A percentile compares a stretch with the other conserved stretches of the same genome.
Evolutionary conservation across 2,329 filamentous ascomycete genomes (phyloP).

Genomic region (Aspergillus sp.): DNA sequence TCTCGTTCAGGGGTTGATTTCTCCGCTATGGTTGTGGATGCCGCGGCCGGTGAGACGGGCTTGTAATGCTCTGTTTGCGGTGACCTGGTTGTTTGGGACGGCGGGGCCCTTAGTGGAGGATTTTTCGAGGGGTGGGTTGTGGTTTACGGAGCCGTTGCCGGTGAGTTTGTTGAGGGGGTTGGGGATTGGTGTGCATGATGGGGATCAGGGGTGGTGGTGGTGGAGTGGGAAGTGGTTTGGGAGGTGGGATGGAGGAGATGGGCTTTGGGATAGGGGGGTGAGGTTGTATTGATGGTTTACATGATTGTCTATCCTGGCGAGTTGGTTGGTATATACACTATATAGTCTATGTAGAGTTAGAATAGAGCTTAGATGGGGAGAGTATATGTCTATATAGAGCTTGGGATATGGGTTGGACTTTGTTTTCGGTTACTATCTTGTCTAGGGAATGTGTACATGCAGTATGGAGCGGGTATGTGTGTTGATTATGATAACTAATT

Average conservation of each 20-base stretch:
- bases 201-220: constrained; percentile 67
- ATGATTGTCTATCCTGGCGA: not conserved
- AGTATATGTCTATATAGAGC: no score
- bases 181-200: constrained; percentile 64
- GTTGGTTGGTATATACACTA: no score
- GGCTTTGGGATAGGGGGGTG: constrained; percentile 65
- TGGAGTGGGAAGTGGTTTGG: constrained; percentile 60
- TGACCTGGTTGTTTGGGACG: constrained; percentile 69
- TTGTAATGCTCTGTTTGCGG: constrained; percentile 63
- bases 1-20: constrained; percentile 53
- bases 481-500: no score
- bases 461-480: no score
- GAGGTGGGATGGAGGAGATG: constrained; percentile 59
- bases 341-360: no score
- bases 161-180: constrained; percentile 68
- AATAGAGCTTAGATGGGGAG: no score
- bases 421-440: no score
- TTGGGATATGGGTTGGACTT: no score
- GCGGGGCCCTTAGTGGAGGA: constrained; percentile 71
- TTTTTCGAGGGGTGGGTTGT: constrained; percentile 71
- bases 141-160: constrained; percentile 81
- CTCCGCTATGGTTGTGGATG: constrained; percentile 22
- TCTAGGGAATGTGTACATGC: no score
- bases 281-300: constrained; percentile 20
- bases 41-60: constrained; percentile 52